A percentile compares a stretch with the other conserved stretches of the same genome.
Evolutionary conservation across 371 early-diverging fungal species (phyloP).

Genomic region (Cokeromyces recurvatus): DNA sequence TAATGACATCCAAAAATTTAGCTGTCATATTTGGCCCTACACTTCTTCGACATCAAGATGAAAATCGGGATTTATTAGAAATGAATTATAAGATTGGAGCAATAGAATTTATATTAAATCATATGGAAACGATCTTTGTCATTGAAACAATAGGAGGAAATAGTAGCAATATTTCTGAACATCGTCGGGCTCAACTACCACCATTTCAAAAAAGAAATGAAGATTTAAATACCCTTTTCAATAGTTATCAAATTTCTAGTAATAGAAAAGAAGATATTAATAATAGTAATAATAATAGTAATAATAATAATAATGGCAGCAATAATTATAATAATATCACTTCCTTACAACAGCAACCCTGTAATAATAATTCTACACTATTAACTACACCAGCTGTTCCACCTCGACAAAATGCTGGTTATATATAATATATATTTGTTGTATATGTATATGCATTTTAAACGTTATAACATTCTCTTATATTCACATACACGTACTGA

Average conservation of each 20-base stretch:
- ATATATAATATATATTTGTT: slow-evolving; percentile 10
- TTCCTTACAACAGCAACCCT: too few relatives aligned
- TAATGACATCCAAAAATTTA: slow-evolving; percentile 86
- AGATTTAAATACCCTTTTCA: background rate
- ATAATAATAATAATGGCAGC: too few relatives aligned
- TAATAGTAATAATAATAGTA: too few relatives aligned
- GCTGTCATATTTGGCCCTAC: slow-evolving; percentile 94
- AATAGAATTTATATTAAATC: slow-evolving; percentile 58
- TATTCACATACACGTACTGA: too few relatives aligned
- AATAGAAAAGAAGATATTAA: too few relatives aligned
- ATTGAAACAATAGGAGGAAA: slow-evolving; percentile 17
- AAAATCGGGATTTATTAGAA: slow-evolving; percentile 69
- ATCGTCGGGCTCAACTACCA: background rate
- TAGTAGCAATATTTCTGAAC: background rate
- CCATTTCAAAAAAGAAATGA: background rate
- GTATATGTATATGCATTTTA: too few relatives aligned
- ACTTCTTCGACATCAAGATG: slow-evolving; percentile 67
- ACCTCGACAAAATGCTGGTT: slow-evolving; percentile 26
- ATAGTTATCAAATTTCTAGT: too few relatives aligned
- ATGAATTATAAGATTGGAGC: slow-evolving; percentile 73
- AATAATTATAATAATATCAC: too few relatives aligned
- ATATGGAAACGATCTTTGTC: slow-evolving; percentile 36
- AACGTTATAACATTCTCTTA: too few relatives aligned
- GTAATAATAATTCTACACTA: too few relatives aligned
- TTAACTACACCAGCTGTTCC: slow-evolving; percentile 17